Base-by-base conservation (phyloP, 352 stramenopile species). In the Phytophthora brassicae region DNA sequence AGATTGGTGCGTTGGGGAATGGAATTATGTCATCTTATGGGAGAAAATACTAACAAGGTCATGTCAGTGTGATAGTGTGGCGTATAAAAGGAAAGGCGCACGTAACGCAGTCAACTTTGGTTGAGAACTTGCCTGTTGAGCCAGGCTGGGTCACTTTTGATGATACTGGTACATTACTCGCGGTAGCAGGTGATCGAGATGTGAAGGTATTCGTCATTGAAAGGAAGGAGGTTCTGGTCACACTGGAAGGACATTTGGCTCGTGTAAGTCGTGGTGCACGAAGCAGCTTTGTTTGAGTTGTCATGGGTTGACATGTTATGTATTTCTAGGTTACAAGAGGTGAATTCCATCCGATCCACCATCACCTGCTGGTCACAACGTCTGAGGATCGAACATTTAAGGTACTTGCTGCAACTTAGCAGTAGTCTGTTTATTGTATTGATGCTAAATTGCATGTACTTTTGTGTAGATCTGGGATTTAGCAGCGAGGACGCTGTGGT, bases 361-460 rank as follows among this genome's bases (percentile, higher is more conserved):
- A 78, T 17, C 81, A 92, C 39, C 50, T 91, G 36, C 56, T 94
- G 41, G 47, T 94, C 47, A 92, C 86, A 2, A 74, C 71, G 35
- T 94, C 84, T 0, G 86, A 94, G 66, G 86, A 93, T 64, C 82
- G 84, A 16, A 94, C 86, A 14, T 94, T 93, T 58, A 94, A 93
- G 69, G 85, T 91, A 57, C 23, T 13, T 11, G 7, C 2, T 28
- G 8, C 16, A 28, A 51, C 13, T n/a, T n/a, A n/a, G n/a, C n/a
- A n/a, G n/a, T 31, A 8, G 8, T 31, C 26, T 31, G 26, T 31
- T 31, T 31, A 9, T 31, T 9, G 4, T 31, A 8, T 31, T 31
- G 26, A 31, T 31, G 26, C 26, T 31, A 4, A 31, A 23, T 20
- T 45, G 6, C 8, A 31, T 26, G 39, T 41, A 42, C 26, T n/a